Evolutionary conservation across 2,329 filamentous ascomycete genomes (phyloP).

Genomic region (Fusarium cyanostomum): DNA sequence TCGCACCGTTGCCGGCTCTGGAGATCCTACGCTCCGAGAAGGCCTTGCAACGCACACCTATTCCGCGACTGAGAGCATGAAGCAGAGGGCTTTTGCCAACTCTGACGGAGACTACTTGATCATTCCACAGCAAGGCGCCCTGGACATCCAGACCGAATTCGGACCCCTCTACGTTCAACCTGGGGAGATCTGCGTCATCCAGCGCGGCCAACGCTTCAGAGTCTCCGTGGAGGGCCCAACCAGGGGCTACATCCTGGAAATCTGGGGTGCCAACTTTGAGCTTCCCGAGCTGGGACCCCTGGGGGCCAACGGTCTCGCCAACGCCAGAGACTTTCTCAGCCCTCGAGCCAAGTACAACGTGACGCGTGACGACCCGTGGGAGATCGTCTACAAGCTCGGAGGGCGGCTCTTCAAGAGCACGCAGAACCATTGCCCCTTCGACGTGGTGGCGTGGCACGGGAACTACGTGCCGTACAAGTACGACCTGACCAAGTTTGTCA

Average conservation of each 20-base stretch:
- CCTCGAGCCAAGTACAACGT: conserved; percentile 68
- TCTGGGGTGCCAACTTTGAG: conserved; percentile 71
- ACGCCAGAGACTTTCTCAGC: conserved; percentile 70
- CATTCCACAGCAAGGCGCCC: conserved; percentile 69
- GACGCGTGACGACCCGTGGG: conserved; percentile 62
- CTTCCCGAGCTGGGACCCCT: conserved; percentile 74
- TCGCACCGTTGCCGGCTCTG: conserved; percentile 59
- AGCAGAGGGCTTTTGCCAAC: conserved; percentile 58
- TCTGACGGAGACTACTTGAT: conserved; percentile 75
- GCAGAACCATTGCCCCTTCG: conserved; percentile 74
- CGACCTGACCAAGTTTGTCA: conserved; percentile 65
- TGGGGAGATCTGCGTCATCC: conserved; percentile 74
- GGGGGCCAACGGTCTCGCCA: conserved; percentile 72
- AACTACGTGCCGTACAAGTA: conserved; percentile 71
- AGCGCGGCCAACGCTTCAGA: conserved; percentile 65
- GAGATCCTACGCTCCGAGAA: conserved; percentile 59
- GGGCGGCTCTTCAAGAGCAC: conserved; percentile 68
- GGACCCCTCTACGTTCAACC: conserved; percentile 71
- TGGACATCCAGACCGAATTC: conserved; percentile 75
- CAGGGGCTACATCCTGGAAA: conserved; percentile 73
- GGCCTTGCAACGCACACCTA: conserved; percentile 62
- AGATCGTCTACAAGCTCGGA: conserved; percentile 68
- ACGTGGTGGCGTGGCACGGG: conserved; percentile 78
- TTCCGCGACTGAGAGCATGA: conserved; percentile 58
- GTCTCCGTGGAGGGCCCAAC: conserved; percentile 61